Percentiles rank a stretch among this genome's conserved stretches.
phyloP scores from a whole-genome alignment of 78 protist genomes.

The Speleostelium caveatum region DNA sequence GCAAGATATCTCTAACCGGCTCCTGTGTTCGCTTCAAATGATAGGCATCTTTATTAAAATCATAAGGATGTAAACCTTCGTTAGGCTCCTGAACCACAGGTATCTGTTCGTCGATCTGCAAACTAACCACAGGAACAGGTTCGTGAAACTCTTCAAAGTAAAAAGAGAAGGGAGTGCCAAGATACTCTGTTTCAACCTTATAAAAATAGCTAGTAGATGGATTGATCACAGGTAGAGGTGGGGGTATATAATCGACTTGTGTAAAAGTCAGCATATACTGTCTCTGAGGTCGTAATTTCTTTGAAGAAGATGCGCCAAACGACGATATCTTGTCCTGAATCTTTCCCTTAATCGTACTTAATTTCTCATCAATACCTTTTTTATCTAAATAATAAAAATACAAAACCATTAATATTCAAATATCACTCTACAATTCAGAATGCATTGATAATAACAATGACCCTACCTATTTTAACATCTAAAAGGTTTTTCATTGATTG shows the following conservation, averaged over 20 bases:
- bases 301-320: neutral
- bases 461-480: too few species aligned
- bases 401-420: too few species aligned
- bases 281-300: neutral
- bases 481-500: too few species aligned
- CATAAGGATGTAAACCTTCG: constrained; percentile 59
- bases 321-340: neutral
- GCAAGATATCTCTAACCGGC: constrained; percentile 13
- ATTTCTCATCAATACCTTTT: neutral
- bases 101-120: neutral
- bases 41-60: neutral
- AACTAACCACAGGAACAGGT: neutral
- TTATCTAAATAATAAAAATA: too few species aligned
- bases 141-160: constrained; percentile 62
- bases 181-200: constrained; percentile 1
- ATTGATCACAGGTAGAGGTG: constrained; percentile 12
- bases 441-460: too few species aligned
- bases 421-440: too few species aligned
- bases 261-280: constrained; percentile 6
- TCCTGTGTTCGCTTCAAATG: neutral
- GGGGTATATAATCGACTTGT: neutral
- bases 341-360: neutral
- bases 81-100: constrained; percentile 43
- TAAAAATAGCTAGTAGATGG: neutral
- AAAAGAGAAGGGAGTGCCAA: constrained; percentile 25